Evolutionary conservation across 306 rosid species (phyloP).

Genomic region (Chamaecrista fasciculata): DNA sequence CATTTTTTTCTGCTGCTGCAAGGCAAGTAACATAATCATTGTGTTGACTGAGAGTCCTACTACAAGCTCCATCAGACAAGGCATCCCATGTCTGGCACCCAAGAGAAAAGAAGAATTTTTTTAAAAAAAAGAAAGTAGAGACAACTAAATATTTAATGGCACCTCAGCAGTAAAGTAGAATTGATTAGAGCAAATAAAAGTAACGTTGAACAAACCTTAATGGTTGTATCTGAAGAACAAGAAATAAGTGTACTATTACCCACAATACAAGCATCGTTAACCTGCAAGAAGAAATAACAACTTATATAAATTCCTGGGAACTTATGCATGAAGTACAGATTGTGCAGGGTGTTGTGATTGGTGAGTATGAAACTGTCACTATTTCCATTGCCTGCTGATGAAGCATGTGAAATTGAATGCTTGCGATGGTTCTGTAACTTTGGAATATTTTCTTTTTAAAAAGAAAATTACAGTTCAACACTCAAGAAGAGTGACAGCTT

Average conservation of each 20-base stretch:
- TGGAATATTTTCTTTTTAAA: not conserved
- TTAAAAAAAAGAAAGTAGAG: not conserved
- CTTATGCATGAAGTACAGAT: slow-evolving; percentile 22
- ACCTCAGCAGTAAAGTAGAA: slow-evolving; percentile 2
- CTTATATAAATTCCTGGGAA: not conserved
- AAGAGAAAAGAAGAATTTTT: not conserved
- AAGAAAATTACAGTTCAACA: not conserved
- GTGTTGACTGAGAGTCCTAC: slow-evolving; percentile 73
- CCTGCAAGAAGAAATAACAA: slow-evolving; percentile 50
- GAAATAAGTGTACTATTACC: slow-evolving; percentile 74
- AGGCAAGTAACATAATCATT: slow-evolving; percentile 84
- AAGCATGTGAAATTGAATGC: not conserved
- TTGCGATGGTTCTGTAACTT: not conserved
- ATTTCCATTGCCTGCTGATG: slow-evolving; percentile 13
- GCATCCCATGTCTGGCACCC: slow-evolving; percentile 66
- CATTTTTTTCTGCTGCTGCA: slow-evolving; percentile 75
- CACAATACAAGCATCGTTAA: slow-evolving; percentile 71
- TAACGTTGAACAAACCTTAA: slow-evolving; percentile 53
- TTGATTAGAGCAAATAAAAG: not conserved
- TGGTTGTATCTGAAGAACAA: slow-evolving; percentile 83
- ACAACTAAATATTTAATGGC: not conserved
- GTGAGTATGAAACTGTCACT: not conserved
- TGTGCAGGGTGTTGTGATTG: not conserved
- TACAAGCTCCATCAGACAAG: slow-evolving; percentile 63
- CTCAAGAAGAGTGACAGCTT: not conserved